phyloP scores from a whole-genome alignment of 495 filamentous ascomycete genomes.

The Evansstolkia leycettana region DNA sequence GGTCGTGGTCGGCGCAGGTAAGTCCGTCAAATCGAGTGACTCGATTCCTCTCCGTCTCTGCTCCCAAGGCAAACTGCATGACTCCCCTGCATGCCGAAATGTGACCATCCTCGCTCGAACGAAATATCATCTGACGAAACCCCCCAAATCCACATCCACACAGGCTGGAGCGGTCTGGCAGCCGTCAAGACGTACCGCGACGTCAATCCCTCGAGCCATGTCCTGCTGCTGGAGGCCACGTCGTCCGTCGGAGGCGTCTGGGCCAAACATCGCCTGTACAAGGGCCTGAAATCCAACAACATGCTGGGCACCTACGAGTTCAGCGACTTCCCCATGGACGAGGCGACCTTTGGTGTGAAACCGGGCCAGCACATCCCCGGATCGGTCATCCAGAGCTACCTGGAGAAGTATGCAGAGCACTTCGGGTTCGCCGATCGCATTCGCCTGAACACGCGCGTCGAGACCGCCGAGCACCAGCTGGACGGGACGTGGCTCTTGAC shows the following conservation, averaged over 20 bases:
- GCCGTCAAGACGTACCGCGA: constrained; percentile 48
- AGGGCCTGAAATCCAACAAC: constrained; percentile 54
- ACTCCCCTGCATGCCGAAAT: too few species aligned
- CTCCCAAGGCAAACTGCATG: too few species aligned
- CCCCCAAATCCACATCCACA: neutral
- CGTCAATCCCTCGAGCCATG: constrained; percentile 33
- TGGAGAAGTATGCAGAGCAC: constrained; percentile 47
- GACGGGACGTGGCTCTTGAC: constrained; percentile 30
- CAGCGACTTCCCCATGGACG: constrained; percentile 62
- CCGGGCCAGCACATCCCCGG: constrained; percentile 59
- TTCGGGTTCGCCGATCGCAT: constrained; percentile 45
- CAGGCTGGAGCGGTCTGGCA: constrained; percentile 49
- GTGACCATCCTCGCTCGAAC: too few species aligned
- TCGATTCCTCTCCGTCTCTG: neutral
- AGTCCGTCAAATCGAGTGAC: constrained; percentile 1
- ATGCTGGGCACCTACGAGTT: constrained; percentile 55
- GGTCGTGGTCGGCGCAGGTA: constrained; percentile 36
- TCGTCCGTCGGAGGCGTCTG: constrained; percentile 58
- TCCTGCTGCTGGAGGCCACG: constrained; percentile 43
- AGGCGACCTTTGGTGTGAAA: constrained; percentile 43
- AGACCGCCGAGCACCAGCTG: constrained; percentile 32
- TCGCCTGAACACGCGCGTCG: constrained; percentile 39
- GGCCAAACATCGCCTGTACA: constrained; percentile 52
- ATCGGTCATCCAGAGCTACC: constrained; percentile 49
- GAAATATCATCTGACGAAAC: too few species aligned